Conservation (phyloP, 345 rosid species). For the Populus simonii region DNA sequence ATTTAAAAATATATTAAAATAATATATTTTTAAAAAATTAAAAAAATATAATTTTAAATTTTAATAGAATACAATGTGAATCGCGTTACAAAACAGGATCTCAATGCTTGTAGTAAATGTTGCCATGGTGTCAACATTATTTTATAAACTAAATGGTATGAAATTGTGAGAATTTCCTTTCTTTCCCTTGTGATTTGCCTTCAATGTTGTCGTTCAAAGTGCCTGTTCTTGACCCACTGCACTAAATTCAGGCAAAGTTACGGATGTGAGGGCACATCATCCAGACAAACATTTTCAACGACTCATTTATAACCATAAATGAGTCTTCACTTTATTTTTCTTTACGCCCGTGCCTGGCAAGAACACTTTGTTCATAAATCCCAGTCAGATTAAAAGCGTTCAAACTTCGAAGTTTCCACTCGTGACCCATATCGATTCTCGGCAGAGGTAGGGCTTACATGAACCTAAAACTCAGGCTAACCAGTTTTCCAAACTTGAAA, state of each 20-base stretch:
- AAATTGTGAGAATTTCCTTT: background rate
- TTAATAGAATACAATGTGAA: no score
- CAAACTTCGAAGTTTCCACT: background rate
- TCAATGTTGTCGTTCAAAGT: background rate
- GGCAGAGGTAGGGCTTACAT: background rate
- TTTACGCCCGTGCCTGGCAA: background rate
- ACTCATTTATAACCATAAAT: background rate
- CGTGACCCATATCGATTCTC: background rate
- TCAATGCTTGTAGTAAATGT: no score
- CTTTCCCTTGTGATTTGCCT: background rate
- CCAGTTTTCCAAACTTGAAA: no score
- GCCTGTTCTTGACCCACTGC: background rate
- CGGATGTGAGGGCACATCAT: background rate
- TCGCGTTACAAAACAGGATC: no score
- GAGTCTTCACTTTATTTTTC: background rate
- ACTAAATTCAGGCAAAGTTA: background rate
- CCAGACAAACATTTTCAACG: background rate
- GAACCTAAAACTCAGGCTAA: no score
- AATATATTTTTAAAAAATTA: no score
- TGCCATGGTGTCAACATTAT: background rate
- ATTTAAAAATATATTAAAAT: no score
- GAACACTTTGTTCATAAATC: background rate
- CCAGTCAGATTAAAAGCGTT: background rate
- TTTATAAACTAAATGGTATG: background rate
- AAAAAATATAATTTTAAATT: no score